Conservation (phyloP, 176 grass and related monocot species). For the Aegilops speltoides region DNA sequence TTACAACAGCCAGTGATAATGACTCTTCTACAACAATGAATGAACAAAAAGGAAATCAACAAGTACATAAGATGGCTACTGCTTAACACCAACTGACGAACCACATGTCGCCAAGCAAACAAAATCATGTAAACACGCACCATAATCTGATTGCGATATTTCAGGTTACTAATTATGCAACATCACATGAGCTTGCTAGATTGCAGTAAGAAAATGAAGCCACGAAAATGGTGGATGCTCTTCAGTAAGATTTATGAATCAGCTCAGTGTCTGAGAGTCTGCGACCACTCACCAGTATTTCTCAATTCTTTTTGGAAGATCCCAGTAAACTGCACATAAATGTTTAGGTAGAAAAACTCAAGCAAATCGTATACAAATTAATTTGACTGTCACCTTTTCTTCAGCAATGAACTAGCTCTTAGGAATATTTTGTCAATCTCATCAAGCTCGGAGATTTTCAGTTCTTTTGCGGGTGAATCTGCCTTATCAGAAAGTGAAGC, state of each 20-base stretch:
- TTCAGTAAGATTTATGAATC: slow-evolving; percentile 2
- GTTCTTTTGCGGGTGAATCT: slow-evolving; percentile 64
- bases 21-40: neutral
- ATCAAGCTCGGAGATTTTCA: slow-evolving; percentile 77
- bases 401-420: slow-evolving; percentile 91
- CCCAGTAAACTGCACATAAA: neutral
- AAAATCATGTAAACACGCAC: neutral
- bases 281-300: neutral
- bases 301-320: neutral
- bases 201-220: neutral
- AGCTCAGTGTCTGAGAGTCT: neutral
- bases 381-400: slow-evolving; percentile 51
- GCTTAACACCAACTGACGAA: neutral
- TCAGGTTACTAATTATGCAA: neutral
- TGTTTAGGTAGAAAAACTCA: neutral
- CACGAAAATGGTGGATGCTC: neutral
- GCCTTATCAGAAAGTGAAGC: slow-evolving; percentile 59
- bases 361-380: neutral
- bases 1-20: neutral
- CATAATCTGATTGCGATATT: neutral
- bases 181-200: neutral
- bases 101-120: neutral
- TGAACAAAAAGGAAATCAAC: neutral
- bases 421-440: slow-evolving; percentile 96
- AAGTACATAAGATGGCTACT: neutral